Evolutionary conservation across 805 yeast species (phyloP).

Genomic region (Metschnikowia continentalis): DNA sequence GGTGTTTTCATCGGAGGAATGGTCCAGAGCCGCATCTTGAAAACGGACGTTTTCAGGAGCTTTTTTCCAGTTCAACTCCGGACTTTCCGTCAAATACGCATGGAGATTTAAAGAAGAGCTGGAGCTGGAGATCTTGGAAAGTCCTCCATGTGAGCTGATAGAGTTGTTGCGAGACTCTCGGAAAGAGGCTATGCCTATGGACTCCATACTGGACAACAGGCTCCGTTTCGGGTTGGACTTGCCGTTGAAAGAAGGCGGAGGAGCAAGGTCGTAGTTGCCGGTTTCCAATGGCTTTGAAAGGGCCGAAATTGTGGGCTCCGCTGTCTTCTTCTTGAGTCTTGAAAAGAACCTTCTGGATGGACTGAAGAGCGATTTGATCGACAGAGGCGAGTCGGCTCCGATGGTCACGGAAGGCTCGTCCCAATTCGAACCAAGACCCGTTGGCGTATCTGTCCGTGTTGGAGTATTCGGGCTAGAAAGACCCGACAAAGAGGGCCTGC

Average conservation of each 20-base stretch:
- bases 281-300: slow-evolving; percentile 22
- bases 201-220: slow-evolving; percentile 12
- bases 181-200: slow-evolving; percentile 3
- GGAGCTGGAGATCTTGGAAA: slow-evolving; percentile 36
- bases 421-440: neutral
- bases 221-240: slow-evolving; percentile 7
- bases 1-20: neutral
- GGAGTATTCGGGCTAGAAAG: slow-evolving; percentile 1
- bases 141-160: slow-evolving; percentile 21
- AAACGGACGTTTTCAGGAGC: neutral
- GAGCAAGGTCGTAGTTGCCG: slow-evolving; percentile 26
- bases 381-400: slow-evolving; percentile 38
- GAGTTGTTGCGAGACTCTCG: slow-evolving; percentile 27
- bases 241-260: slow-evolving; percentile 34
- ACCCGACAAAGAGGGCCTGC: neutral
- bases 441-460: neutral
- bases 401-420: slow-evolving; percentile 24
- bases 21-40: neutral
- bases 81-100: slow-evolving; percentile 39
- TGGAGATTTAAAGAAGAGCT: slow-evolving; percentile 39
- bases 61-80: slow-evolving; percentile 6
- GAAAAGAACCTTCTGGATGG: slow-evolving; percentile 37
- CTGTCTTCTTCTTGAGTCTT: slow-evolving; percentile 20
- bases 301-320: slow-evolving; percentile 28
- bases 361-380: slow-evolving; percentile 31